Evolutionary conservation across 177 flowering plant genomes (phyloP), one percentile per base, ranked within the genome.

Genomic region (Vitis hybrid): DNA sequence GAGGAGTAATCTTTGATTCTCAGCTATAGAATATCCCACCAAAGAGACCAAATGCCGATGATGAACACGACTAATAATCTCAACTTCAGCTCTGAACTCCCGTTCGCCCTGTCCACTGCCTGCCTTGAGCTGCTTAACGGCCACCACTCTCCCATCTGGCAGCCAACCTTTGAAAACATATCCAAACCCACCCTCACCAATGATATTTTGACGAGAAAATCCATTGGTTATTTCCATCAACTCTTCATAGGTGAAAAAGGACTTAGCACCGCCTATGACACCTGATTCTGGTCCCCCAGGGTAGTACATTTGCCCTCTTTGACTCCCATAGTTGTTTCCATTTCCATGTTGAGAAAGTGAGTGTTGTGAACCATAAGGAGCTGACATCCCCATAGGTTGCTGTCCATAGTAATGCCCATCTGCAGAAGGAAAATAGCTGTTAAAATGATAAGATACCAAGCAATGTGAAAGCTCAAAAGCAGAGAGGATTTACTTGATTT

Each of bases 171-270:
- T 80, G 74, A 72, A 84, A 18, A 88, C 91, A 66, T 80, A 76
- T 45, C 89, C 89, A 72, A 88, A 88, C 10, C 91, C 91, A 67
- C 91, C 91, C 71, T 86, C 81, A 9, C 91, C 91, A 1, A 86
- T 32, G 63, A 88, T 70, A 18, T 82, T 80, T 70, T 76, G 66
- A 2, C 21, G 76, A 23, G 89, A 63, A 67, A 90, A 88, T 10
- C 85, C 88, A 54, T 72, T 71, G 2, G 90, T 89, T 60, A 83
- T 80, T 54, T 79, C 79, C 83, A 70, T 78, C 55, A 85, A 10
- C 61, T 87, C 89, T 67, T 88, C 86, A 49, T 86, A 87, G 67
- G 65, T 77, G 75, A 87, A 89, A 48, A 56, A 60, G 40, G 75
- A 62, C 60, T 79, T 80, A 1, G 82, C 11, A 52, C 72, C 62